Base-by-base conservation (phyloP, 345 rosid species). In the Sonneratia caseolaris region DNA sequence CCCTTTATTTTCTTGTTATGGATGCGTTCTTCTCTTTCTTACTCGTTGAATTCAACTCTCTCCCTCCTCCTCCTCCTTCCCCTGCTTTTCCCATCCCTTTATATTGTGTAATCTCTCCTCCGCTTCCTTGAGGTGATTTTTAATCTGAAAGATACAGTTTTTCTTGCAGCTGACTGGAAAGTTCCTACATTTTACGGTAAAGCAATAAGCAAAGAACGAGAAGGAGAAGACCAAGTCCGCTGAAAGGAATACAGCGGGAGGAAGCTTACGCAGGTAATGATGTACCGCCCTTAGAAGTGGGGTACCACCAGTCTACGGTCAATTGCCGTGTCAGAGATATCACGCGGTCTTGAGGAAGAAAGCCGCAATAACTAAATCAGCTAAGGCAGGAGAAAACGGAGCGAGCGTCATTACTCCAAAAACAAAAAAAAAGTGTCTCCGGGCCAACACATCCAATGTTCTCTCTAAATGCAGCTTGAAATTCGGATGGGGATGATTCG, bases 291-390 rank as follows among this genome's bases (percentile, higher is more conserved):
- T 0, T 27, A 27, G 32, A 27, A 27, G 32, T 27, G 32, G 32
- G 32, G 32, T 27, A 27, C 32, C 32, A 27, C 43, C 47, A 35
- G 65, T 70, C 71, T 43, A 70, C 51, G 62, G 62, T 64, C 62
- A 57, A 43, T 14, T 71, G 67, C 66, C 73, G 73, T 57, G 73
- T 40, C 51, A 22, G 53, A 42, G 36, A 14, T 24, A 70, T 7
- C 27, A 40, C 35, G 48, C 66, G 65, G 73, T 57, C 73, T 51
- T 22, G 1, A 32, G 19, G 40, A 36, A 57, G 37, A 27, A 27
- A 27, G 32, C 4, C 4, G 48, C 53, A 22, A 9, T 10, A 37
- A 18, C 35, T 40, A 40, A 70, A 57, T 38, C 49, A 40, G 65
- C 3, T 27, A 27, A 27, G 0, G 32, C 36, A 36, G 12, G 5